Base-by-base conservation (phyloP, 2,329 filamentous ascomycete species). In the Neurospora crassa region DNA sequence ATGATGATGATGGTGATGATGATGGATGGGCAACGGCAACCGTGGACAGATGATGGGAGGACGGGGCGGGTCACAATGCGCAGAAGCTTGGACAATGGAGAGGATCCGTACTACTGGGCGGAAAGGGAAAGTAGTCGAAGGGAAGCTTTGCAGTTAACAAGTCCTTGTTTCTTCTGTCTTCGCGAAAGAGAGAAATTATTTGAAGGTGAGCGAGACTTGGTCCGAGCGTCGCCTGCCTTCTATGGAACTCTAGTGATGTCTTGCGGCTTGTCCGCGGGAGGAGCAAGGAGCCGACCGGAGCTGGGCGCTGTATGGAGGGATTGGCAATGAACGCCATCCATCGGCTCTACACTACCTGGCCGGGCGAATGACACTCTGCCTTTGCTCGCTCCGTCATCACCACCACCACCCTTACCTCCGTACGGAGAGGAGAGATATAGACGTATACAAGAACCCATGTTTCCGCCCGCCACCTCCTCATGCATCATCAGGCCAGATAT, bases 391-490 rank as follows among this genome's bases (percentile, higher is more conserved):
- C 47, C 47, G 24, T 53, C 45, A 29, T 2, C 47, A 53, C 45
- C 45, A 16, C 45, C 45, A 16, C 47, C 47, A 37, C 34, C 20
- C 12, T 63, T 24, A 63, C 53, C 53, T 29, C 5, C 20, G 5
- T 53, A 24, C 2, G 20, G n/a, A 11, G 5, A 24, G 2, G 12
- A 53, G 12, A 24, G 47, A 7, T 37, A 59, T 34, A 34, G 37
- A 29, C 63, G 11, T 40, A 53, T 20, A 53, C 42, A 75, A 76
- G 74, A 63, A 5, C 20, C 47, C 47, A 63, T 63, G 29, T 18
- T 63, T 37, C 29, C 53, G 29, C 53, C 53, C 53, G 53, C 53
- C 53, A 63, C 53, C 53, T 63, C 53, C 53, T 63, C 53, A 34
- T 34, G 14, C 53, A 63, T 37, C 53, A 63, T 37, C 53, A 34